A percentile compares a stretch with the other conserved stretches of the same genome.
Evolutionary conservation across 192 early-diverging fungal species (phyloP).

Genomic region (Rhizophagus clarus): DNA sequence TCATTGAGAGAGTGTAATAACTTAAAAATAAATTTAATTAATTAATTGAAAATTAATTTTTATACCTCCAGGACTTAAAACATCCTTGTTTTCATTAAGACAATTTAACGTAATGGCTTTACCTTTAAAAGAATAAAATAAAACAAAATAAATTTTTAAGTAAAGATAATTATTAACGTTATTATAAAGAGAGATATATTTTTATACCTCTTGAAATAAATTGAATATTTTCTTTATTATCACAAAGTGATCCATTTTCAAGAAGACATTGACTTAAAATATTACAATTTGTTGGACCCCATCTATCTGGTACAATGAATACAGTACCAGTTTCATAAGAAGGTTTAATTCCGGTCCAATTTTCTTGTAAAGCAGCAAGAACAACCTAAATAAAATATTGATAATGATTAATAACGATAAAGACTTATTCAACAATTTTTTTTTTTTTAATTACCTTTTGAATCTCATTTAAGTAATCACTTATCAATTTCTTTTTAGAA

Average conservation of each 20-base stretch:
- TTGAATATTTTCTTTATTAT: background rate
- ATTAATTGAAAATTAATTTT: background rate
- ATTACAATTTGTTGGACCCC: background rate
- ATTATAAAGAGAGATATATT: too few relatives aligned
- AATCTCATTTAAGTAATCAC: background rate
- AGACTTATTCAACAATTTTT: background rate
- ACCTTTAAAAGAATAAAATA: background rate
- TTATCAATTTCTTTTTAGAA: background rate
- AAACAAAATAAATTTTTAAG: too few relatives aligned
- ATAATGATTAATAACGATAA: background rate
- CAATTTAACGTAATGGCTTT: background rate
- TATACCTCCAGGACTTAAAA: background rate
- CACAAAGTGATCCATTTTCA: background rate
- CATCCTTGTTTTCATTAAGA: background rate
- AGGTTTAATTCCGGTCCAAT: background rate
- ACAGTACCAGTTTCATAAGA: background rate
- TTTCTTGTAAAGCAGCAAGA: background rate
- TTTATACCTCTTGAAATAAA: background rate
- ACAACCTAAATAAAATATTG: background rate
- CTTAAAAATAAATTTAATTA: background rate
- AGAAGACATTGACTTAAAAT: background rate
- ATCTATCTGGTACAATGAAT: background rate
- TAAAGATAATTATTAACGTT: too few relatives aligned
- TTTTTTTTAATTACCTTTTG: background rate
- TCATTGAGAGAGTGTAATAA: background rate